These are phyloP conservation scores for Cyclotella atomus DNA, from an alignment of 108 stramenopile species.

Conservation along the genomic window DNA sequence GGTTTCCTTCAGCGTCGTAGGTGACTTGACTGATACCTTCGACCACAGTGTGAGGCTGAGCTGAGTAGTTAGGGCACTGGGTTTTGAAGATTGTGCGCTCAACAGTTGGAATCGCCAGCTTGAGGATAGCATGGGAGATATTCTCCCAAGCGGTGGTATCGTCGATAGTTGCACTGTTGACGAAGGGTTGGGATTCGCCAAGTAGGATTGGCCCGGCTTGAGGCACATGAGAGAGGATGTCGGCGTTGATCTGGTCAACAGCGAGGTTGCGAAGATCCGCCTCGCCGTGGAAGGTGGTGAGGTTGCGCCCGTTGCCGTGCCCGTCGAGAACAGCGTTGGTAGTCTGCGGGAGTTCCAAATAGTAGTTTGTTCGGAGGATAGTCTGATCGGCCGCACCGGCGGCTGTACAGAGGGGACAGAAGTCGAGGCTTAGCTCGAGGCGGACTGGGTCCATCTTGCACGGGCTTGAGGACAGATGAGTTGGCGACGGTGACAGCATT, in stretches of 20 bases:
- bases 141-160: neutral
- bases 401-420: neutral
- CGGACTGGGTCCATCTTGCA: neutral
- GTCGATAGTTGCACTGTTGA: neutral
- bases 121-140: neutral
- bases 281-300: neutral
- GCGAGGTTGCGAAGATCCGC: neutral
- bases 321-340: neutral
- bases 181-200: neutral
- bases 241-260: neutral
- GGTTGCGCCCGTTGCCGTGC: neutral
- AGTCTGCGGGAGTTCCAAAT: neutral
- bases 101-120: neutral
- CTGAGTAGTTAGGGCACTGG: neutral
- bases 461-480: slow-evolving; percentile 1
- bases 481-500: neutral
- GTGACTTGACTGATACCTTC: neutral
- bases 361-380: neutral
- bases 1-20: neutral
- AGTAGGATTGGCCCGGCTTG: neutral
- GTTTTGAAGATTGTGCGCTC: neutral
- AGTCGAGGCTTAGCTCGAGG: neutral
- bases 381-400: neutral
- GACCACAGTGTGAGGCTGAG: neutral
- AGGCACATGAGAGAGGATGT: too few species aligned